These are phyloP conservation scores for Xylariaceae sp. DNA, from an alignment of 2,329 filamentous ascomycete genomes.

Conservation along the genomic window DNA sequence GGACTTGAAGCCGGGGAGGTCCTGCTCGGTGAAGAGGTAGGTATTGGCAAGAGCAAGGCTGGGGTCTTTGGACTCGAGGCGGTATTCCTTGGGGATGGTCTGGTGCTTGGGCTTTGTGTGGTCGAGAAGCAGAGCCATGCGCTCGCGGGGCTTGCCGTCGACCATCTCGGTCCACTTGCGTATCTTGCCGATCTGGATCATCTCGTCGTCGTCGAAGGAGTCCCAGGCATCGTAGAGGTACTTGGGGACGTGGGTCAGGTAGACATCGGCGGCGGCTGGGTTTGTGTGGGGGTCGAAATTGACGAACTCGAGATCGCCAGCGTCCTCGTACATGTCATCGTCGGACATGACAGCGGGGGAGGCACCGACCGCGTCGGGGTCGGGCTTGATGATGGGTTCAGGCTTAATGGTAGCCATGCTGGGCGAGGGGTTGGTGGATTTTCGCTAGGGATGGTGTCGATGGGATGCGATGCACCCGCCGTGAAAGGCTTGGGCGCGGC, in stretches of 20 bases:
- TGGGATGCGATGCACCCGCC: too few relatives aligned
- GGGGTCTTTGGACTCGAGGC: constrained; percentile 63
- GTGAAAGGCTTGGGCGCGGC: too few relatives aligned
- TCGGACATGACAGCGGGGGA: constrained; percentile 51
- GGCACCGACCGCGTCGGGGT: constrained; percentile 40
- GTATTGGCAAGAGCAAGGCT: constrained; percentile 69
- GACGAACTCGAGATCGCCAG: constrained; percentile 57
- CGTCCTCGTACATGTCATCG: constrained; percentile 65
- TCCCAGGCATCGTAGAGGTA: constrained; percentile 80
- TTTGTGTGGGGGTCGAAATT: constrained; percentile 39
- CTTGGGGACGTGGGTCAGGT: constrained; percentile 75
- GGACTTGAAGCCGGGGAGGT: constrained; percentile 73
- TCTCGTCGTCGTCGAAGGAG: constrained; percentile 73
- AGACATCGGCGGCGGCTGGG: constrained; percentile 49
- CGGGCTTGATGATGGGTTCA: constrained; percentile 30
- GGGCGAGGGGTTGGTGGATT: neutral
- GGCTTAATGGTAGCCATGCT: constrained; percentile 29
- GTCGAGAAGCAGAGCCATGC: constrained; percentile 65
- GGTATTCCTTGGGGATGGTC: constrained; percentile 82
- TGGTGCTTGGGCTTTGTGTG: constrained; percentile 65
- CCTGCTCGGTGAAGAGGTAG: constrained; percentile 90
- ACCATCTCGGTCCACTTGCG: constrained; percentile 55
- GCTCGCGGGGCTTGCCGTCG: constrained; percentile 46
- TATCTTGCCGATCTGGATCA: constrained; percentile 78
- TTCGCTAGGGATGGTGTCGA: too few relatives aligned